Percentiles rank a stretch among this genome's conserved stretches.
phyloP scores from a whole-genome alignment of 805 yeast genomes.

The Ogataea neopini region DNA sequence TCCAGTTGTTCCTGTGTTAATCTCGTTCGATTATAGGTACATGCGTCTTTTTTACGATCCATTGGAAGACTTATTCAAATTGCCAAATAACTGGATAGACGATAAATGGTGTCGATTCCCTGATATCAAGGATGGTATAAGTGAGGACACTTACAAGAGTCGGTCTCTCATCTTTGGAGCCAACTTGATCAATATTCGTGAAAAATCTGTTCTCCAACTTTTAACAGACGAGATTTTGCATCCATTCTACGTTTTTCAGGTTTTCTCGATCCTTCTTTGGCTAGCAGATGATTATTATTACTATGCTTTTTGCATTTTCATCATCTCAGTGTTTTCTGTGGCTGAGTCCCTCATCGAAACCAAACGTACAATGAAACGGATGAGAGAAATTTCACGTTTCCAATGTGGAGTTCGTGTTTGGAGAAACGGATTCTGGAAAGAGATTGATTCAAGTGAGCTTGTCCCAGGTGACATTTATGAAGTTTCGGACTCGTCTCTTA shows the following conservation, averaged over 20 bases:
- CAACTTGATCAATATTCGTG: constrained; percentile 74
- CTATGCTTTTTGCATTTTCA: constrained; percentile 88
- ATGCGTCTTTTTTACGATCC: constrained; percentile 84
- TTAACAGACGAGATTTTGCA: constrained; percentile 87
- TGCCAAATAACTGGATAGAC: constrained; percentile 88
- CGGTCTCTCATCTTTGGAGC: constrained; percentile 73
- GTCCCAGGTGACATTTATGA: constrained; percentile 98
- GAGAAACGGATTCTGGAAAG: constrained; percentile 93
- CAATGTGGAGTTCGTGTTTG: constrained; percentile 85
- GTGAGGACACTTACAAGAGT: constrained; percentile 66
- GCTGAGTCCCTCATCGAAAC: constrained; percentile 86
- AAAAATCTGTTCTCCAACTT: constrained; percentile 63
- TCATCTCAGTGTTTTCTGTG: constrained; percentile 82
- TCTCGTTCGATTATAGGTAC: constrained; percentile 79
- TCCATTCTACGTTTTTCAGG: constrained; percentile 94
- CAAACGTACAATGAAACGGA: constrained; percentile 64
- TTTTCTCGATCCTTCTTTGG: constrained; percentile 91
- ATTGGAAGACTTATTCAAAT: constrained; percentile 77
- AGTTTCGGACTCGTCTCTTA: constrained; percentile 79
- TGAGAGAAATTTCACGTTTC: constrained; percentile 71
- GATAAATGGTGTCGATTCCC: constrained; percentile 66
- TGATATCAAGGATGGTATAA: constrained; percentile 64
- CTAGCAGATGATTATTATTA: constrained; percentile 88
- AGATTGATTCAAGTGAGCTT: constrained; percentile 68
- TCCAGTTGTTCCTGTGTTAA: constrained; percentile 69